Percentiles rank a stretch among this genome's conserved stretches.
phyloP scores from a whole-genome alignment of 2,329 filamentous ascomycete species.

The Alternaria longipes region DNA sequence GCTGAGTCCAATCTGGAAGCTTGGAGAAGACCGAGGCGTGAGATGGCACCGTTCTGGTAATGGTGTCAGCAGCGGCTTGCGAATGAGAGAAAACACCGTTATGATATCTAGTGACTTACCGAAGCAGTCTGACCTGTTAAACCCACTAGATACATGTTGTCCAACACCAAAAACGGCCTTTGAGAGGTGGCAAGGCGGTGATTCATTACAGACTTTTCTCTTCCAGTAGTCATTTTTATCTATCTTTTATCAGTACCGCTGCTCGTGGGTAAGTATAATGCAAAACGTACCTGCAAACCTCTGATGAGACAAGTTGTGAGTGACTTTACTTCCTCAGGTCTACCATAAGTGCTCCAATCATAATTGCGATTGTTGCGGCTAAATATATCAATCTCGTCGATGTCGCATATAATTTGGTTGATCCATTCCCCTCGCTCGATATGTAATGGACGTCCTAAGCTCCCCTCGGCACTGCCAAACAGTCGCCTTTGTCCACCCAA shows the following conservation, averaged over 20 bases:
- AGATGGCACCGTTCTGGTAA: slow-evolving; percentile 18
- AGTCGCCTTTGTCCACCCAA: slow-evolving; percentile 15
- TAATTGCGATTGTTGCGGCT: background rate
- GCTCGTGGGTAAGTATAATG: background rate
- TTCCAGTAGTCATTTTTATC: slow-evolving; percentile 12
- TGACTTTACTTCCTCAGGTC: background rate
- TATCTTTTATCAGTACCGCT: background rate
- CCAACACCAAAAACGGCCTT: slow-evolving; percentile 8
- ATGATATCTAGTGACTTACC: slow-evolving; percentile 7
- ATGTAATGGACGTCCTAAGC: slow-evolving; percentile 1
- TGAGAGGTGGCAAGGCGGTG: background rate
- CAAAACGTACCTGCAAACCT: slow-evolving; percentile 1
- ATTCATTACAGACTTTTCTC: background rate
- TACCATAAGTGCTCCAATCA: background rate
- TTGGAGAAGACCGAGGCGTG: slow-evolving; percentile 24
- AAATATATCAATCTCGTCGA: slow-evolving; percentile 1
- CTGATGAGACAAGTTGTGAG: background rate
- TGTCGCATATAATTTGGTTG: slow-evolving; percentile 6
- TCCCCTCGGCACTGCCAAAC: slow-evolving; percentile 19
- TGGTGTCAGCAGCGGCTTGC: background rate
- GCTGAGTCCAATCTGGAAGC: slow-evolving; percentile 1
- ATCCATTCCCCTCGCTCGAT: slow-evolving; percentile 24
- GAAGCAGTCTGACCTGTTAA: slow-evolving; percentile 13
- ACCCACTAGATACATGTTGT: slow-evolving; percentile 21
- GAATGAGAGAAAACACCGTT: background rate